A percentile compares a stretch with the other conserved stretches of the same genome.
phyloP scores from a whole-genome alignment of 2,329 filamentous ascomycete genomes.

The Penicillium sp. region DNA sequence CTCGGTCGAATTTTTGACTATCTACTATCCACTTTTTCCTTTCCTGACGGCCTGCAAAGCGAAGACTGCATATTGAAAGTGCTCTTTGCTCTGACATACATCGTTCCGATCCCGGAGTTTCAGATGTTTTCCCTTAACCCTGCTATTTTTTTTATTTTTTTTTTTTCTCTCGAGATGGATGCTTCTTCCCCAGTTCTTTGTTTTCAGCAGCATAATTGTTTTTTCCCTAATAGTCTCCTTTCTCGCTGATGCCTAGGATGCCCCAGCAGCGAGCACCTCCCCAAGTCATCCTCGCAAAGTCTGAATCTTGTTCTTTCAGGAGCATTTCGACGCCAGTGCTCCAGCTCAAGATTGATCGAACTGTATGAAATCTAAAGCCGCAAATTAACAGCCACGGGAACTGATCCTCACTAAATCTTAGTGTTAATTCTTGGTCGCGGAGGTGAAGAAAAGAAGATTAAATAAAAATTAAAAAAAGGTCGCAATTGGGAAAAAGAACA shows the following conservation, averaged over 20 bases:
- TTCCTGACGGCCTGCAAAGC: slow-evolving; percentile 21
- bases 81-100: slow-evolving; percentile 14
- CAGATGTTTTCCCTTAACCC: slow-evolving; percentile 20
- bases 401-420: slow-evolving; percentile 12
- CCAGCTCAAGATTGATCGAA: slow-evolving; percentile 3
- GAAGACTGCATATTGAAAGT: neutral
- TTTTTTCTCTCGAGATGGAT: neutral
- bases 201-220: neutral
- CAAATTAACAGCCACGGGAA: slow-evolving; percentile 16
- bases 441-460: slow-evolving; percentile 7
- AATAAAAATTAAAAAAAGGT: slow-evolving; percentile 14
- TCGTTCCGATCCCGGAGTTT: slow-evolving; percentile 29
- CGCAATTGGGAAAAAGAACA: slow-evolving; percentile 18
- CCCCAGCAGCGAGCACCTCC: neutral
- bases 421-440: slow-evolving; percentile 2
- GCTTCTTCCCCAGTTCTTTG: neutral
- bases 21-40: slow-evolving; percentile 3
- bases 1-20: neutral
- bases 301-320: neutral
- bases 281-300: neutral
- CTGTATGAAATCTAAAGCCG: slow-evolving; percentile 20
- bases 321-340: neutral
- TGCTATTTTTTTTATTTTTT: slow-evolving; percentile 13
- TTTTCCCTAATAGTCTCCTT: neutral
- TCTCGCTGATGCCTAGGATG: neutral